Conservation (phyloP, 2,329 filamentous ascomycete species). For the Hortaea werneckii region DNA sequence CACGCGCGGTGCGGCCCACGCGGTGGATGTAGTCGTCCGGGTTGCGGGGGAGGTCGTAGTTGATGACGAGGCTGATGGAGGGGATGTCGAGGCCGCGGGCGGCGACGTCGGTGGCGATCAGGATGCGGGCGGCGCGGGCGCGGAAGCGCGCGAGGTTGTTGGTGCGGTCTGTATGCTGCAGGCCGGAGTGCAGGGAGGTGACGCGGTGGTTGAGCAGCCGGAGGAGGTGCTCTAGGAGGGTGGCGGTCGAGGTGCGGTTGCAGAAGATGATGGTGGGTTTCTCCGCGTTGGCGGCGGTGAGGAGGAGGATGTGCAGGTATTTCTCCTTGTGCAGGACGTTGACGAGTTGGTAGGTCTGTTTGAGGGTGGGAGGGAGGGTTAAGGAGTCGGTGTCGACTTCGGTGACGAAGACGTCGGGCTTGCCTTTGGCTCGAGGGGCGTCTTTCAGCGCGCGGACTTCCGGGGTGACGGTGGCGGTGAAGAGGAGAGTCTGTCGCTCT, state of each 20-base stretch:
- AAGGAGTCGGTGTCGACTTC: conserved; percentile 67
- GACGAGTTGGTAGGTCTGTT: conserved; percentile 77
- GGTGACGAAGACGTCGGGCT: conserved; percentile 74
- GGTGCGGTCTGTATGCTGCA: conserved; percentile 74
- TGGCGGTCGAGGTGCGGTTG: conserved; percentile 82
- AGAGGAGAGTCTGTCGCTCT: conserved; percentile 83
- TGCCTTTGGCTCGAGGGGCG: conserved; percentile 50
- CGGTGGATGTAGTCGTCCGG: conserved; percentile 96
- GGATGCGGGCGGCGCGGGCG: conserved; percentile 73
- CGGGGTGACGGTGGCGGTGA: conserved; percentile 89
- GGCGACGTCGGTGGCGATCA: conserved; percentile 92
- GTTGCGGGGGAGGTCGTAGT: conserved; percentile 93
- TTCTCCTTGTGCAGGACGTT: conserved; percentile 90
- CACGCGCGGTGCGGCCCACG: conserved; percentile 88
- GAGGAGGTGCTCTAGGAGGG: conserved; percentile 78
- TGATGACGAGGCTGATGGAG: conserved; percentile 79
- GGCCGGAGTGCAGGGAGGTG: conserved; percentile 78
- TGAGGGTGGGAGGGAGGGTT: conserved; percentile 69
- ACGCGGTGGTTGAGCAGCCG: conserved; percentile 80
- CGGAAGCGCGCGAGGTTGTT: conserved; percentile 88
- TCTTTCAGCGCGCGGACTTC: conserved; percentile 82
- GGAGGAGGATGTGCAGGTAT: conserved; percentile 81
- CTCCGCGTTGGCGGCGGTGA: conserved; percentile 62
- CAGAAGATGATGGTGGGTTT: conserved; percentile 87
- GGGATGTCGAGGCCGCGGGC: conserved; percentile 92